Conservation (phyloP, 1,284 basidiomycete species). For the Trametes hirsuta region DNA sequence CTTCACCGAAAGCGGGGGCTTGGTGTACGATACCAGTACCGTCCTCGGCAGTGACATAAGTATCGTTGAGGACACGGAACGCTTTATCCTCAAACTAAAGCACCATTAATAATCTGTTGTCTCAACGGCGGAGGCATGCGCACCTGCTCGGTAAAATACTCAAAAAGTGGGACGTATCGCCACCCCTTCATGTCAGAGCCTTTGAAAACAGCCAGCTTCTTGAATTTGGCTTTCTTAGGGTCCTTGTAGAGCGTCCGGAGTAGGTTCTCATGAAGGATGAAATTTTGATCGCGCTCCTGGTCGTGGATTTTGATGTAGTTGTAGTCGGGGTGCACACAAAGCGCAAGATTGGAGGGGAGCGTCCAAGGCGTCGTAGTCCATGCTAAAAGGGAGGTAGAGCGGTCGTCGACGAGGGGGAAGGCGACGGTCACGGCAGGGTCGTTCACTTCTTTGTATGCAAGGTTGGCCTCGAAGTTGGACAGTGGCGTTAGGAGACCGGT, state of each 20-base stretch:
- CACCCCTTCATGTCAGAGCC: slow-evolving; percentile 95
- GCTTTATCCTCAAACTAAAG: slow-evolving; percentile 87
- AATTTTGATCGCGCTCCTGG: slow-evolving; percentile 85
- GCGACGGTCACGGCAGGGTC: slow-evolving; percentile 95
- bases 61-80: slow-evolving; percentile 89
- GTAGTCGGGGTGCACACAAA: slow-evolving; percentile 96
- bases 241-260: slow-evolving; percentile 95
- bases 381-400: slow-evolving; percentile 87
- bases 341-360: slow-evolving; percentile 91
- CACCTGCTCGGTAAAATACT: slow-evolving; percentile 95
- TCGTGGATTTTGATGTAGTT: slow-evolving; percentile 99
- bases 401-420: slow-evolving; percentile 94
- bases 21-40: slow-evolving; percentile 99
- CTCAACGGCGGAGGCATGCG: slow-evolving; percentile 5
- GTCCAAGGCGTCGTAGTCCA: slow-evolving; percentile 99
- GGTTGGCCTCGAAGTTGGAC: slow-evolving; percentile 97
- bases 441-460: slow-evolving; percentile 91
- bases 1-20: slow-evolving; percentile 98
- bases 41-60: slow-evolving; percentile 92
- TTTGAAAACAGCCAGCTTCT: slow-evolving; percentile 86
- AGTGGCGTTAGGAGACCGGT: slow-evolving; percentile 96
- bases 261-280: slow-evolving; percentile 90
- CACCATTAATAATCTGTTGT: neutral
- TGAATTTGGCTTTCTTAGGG: slow-evolving; percentile 96
- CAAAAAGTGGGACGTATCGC: slow-evolving; percentile 95